phyloP scores from a whole-genome alignment of 2,329 filamentous ascomycete genomes.

The Coniochaeta sp. region DNA sequence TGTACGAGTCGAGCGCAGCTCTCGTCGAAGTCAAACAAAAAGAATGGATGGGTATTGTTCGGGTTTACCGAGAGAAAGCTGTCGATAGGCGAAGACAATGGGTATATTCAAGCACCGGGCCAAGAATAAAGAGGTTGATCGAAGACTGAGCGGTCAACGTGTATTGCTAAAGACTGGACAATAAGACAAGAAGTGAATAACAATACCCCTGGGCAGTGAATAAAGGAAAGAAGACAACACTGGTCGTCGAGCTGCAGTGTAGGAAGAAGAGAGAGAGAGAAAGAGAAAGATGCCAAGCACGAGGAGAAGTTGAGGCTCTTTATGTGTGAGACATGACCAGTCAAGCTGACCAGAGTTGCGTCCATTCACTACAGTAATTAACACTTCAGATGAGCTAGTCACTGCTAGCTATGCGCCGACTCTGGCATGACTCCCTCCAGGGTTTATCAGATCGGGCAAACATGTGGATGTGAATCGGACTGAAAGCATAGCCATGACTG shows the following conservation, averaged over 20 bases:
- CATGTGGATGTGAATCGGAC: neutral
- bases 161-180: neutral
- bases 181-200: neutral
- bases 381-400: neutral
- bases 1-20: neutral
- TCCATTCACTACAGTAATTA: neutral
- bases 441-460: neutral
- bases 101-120: neutral
- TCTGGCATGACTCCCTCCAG: neutral
- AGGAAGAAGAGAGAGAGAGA: neutral
- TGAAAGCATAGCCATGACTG: neutral
- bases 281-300: neutral
- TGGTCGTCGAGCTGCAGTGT: neutral
- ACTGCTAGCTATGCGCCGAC: neutral
- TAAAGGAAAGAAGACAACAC: neutral
- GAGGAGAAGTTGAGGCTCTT: neutral
- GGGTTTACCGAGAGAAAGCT: neutral
- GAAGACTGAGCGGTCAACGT: neutral
- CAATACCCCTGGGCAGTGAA: neutral
- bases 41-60: neutral
- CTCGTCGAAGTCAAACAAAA: neutral
- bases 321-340: slow-evolving; percentile 1
- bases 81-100: neutral
- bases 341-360: neutral
- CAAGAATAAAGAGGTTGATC: neutral